Evolutionary conservation across 2,329 filamentous ascomycete genomes (phyloP).

Genomic region (Alternaria sp.): DNA sequence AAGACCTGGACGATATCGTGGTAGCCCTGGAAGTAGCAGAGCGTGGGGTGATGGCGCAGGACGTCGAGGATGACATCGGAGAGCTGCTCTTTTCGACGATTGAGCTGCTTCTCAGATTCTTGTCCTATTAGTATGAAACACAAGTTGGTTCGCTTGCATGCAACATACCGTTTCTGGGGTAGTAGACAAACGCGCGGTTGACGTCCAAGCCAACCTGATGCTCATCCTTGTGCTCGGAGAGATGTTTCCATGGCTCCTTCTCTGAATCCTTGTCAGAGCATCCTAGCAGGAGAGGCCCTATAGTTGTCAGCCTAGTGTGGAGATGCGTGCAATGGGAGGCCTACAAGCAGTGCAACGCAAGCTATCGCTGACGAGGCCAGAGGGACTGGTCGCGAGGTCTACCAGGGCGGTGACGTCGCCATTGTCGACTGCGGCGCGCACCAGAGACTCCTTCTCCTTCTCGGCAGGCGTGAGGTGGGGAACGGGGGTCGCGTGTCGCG

Average conservation of each 20-base stretch:
- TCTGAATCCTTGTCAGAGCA: constrained; percentile 28
- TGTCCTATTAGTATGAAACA: constrained; percentile 55
- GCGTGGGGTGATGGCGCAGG: constrained; percentile 78
- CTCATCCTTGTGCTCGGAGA: constrained; percentile 83
- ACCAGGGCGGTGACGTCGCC: constrained; percentile 50
- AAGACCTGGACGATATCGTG: constrained; percentile 98
- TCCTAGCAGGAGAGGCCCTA: constrained; percentile 68
- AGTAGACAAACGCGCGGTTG: constrained; percentile 95
- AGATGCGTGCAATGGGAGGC: constrained; percentile 39
- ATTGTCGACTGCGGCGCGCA: constrained; percentile 51
- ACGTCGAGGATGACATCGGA: constrained; percentile 80
- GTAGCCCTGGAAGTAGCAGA: constrained; percentile 98
- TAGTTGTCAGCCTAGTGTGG: constrained; percentile 18
- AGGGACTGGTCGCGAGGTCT: constrained; percentile 50
- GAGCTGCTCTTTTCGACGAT: constrained; percentile 74
- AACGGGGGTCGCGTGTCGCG: constrained; percentile 21
- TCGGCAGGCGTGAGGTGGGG: constrained; percentile 28
- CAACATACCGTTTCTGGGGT: constrained; percentile 72
- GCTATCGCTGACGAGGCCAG: constrained; percentile 56
- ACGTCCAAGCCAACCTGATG: constrained; percentile 92
- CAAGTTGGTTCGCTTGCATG: background rate
- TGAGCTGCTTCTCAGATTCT: constrained; percentile 71
- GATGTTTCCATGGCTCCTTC: constrained; percentile 60
- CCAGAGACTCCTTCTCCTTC: constrained; percentile 37
- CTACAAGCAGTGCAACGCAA: constrained; percentile 79